Evolutionary conservation across 2,329 filamentous ascomycete genomes (phyloP).

Genomic region (Arachnopeziza araneosa): DNA sequence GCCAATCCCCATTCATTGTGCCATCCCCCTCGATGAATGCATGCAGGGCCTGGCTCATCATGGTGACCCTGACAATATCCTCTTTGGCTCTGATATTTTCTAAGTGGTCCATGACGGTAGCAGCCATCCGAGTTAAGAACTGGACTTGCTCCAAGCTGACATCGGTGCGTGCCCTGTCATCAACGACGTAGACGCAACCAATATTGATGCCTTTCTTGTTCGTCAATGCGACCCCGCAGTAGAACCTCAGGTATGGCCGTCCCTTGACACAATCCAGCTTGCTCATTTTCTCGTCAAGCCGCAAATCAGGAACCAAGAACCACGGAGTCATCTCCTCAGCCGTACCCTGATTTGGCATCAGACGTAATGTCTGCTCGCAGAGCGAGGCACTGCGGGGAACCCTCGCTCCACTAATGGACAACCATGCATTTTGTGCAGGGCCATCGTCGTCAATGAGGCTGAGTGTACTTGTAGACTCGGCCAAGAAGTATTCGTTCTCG

Average conservation of each 20-base stretch:
- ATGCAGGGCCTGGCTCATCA: constrained; percentile 47
- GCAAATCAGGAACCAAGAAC: constrained; percentile 18
- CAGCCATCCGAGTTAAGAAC: constrained; percentile 52
- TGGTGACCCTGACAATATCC: constrained; percentile 45
- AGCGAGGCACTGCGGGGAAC: constrained; percentile 17
- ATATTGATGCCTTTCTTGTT: constrained; percentile 37
- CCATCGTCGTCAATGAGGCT: constrained; percentile 26
- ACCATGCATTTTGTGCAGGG: constrained; percentile 13
- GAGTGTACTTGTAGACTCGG: constrained; percentile 41
- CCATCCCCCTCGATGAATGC: constrained; percentile 43
- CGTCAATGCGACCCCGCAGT: constrained; percentile 29
- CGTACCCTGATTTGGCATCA: constrained; percentile 4
- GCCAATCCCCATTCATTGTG: constrained; percentile 23
- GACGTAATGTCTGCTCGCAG: constrained; percentile 23
- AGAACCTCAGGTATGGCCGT: constrained; percentile 24
- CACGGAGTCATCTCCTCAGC: constrained; percentile 14
- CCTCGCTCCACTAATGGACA: constrained; percentile 17
- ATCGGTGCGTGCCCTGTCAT: constrained; percentile 47
- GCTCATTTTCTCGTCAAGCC: constrained; percentile 17
- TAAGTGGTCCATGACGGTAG: constrained; percentile 54
- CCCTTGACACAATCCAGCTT: constrained; percentile 24
- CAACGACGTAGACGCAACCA: constrained; percentile 47
- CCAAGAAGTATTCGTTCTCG: constrained; percentile 24
- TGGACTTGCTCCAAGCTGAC: constrained; percentile 43
- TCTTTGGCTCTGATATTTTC: constrained; percentile 48